Percentiles rank a stretch among this genome's conserved stretches.
Conservation (phyloP, 495 filamentous ascomycete species). For the Clohesyomyces aquaticus region DNA sequence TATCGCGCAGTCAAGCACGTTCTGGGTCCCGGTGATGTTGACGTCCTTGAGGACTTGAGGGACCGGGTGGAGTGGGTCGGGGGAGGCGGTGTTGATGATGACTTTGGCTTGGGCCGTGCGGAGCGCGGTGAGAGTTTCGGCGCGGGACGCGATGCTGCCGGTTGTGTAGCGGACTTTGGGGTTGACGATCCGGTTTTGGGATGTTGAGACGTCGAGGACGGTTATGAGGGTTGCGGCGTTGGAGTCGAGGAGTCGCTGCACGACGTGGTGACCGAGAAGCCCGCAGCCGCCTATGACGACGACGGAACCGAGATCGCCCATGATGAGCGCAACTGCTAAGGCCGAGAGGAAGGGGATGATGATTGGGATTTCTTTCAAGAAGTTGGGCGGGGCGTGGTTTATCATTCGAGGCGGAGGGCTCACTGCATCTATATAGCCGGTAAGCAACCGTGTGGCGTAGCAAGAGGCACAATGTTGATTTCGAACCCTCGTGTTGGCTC, state of each 20-base stretch:
- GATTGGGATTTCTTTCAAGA: too few species aligned
- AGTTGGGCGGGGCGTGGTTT: too few species aligned
- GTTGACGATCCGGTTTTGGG: slow-evolving; percentile 62
- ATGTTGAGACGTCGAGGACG: slow-evolving; percentile 82
- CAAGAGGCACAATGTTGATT: too few species aligned
- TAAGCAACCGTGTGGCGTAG: too few species aligned
- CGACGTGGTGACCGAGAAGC: slow-evolving; percentile 56
- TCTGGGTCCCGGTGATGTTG: slow-evolving; percentile 86
- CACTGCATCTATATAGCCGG: too few species aligned
- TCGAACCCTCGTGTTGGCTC: too few species aligned
- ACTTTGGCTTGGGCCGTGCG: slow-evolving; percentile 73
- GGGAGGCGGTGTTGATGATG: slow-evolving; percentile 88
- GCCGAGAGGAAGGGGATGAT: background rate
- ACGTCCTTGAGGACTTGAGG: slow-evolving; percentile 71
- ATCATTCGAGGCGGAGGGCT: too few species aligned
- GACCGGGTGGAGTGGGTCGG: slow-evolving; percentile 18
- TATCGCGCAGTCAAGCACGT: slow-evolving; percentile 72
- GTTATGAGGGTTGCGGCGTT: slow-evolving; percentile 61
- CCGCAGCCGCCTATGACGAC: slow-evolving; percentile 57
- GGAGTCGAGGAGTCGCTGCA: slow-evolving; percentile 48
- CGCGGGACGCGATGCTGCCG: slow-evolving; percentile 79
- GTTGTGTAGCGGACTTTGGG: slow-evolving; percentile 69
- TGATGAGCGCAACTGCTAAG: background rate
- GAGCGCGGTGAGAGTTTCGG: slow-evolving; percentile 67
- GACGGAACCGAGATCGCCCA: slow-evolving; percentile 37